Conservation (phyloP, 306 rosid genomes). For the Sechiopsis laciniata region DNA sequence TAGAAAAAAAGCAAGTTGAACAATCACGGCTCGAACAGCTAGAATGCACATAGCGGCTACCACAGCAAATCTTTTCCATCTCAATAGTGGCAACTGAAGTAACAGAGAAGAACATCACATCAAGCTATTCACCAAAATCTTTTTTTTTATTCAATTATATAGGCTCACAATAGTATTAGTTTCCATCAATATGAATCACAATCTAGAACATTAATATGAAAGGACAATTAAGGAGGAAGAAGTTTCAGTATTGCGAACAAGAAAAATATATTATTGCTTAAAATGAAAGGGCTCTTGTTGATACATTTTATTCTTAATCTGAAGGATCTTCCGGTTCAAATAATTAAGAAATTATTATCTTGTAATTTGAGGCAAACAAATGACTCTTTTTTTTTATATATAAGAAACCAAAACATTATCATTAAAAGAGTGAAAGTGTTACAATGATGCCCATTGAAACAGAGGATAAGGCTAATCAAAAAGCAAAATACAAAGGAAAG, state of each 20-base stretch:
- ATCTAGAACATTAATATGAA: background rate
- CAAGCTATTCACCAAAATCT: conserved; percentile 1
- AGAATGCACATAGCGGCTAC: conserved; percentile 93
- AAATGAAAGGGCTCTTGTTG: background rate
- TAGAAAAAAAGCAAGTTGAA: conserved; percentile 94
- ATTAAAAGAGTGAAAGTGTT: too few species aligned
- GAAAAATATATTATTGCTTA: background rate
- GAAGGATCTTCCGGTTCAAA: background rate
- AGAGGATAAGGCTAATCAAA: too few species aligned
- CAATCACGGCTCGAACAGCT: conserved; percentile 90
- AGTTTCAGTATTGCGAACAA: background rate
- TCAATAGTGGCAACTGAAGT: conserved; percentile 64
- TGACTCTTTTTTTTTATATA: too few species aligned
- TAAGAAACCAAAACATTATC: too few species aligned
- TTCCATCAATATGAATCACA: background rate
- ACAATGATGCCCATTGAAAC: too few species aligned
- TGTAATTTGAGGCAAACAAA: background rate
- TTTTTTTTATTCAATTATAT: background rate
- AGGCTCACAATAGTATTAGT: background rate
- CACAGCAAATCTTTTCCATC: conserved; percentile 95
- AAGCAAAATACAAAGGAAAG: too few species aligned
- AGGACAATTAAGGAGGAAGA: background rate
- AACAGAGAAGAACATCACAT: conserved; percentile 13
- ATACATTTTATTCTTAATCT: background rate
- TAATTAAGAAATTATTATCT: background rate